Base-by-base conservation (phyloP, 2,329 filamentous ascomycete genomes). In the Aspergillus ochraceus region DNA sequence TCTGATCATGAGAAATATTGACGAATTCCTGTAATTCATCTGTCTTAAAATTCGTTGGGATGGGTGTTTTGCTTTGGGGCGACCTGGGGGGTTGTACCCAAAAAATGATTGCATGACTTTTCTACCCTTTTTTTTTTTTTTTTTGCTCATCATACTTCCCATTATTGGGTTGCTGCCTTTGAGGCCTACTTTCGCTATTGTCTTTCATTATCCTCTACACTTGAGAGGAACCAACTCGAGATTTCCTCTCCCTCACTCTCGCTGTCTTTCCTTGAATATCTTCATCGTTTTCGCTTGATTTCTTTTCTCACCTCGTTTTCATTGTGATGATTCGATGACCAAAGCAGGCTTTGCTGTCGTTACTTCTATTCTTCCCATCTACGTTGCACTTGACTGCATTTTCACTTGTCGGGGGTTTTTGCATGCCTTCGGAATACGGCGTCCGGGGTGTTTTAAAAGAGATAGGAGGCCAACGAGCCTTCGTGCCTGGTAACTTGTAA, bases 1-100 rank as follows among this genome's bases (percentile, higher is more conserved):
- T 22, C 60, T 78, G 55, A 77, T 79, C 59, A 77, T 78, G 76
- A 76, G 76, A 70, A 79, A 73, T 64, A 79, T 79, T 68, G 76
- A 79, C 63, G 77, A 79, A 69, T 77, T 79, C 67, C 69, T 79
- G 62, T 79, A 71, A 76, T 67, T 60, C 58, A 60, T 57, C 58
- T 36, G 50, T 45, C 49, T 39, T 53, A 53, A 64, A 53, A 64
- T 60, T 36, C 10, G 32, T 14, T 14, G 32, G 12, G 32, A 36
- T 10, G 32, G 10, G 12, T 14, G 32, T 58, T 55, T 50, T 57
- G 55, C 54, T 53, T 17, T 26, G 39, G 54, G 46, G 47, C 54
- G 45, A 45, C 39, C 51, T 32, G 52, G 29, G 46, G 60, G 22
- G 36, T 54, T 57, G 55, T 57, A 58, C 57, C 59, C 64, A 61